These are phyloP conservation scores for Combretum micranthum DNA, from an alignment of 345 rosid species.

Conservation along the genomic window DNA sequence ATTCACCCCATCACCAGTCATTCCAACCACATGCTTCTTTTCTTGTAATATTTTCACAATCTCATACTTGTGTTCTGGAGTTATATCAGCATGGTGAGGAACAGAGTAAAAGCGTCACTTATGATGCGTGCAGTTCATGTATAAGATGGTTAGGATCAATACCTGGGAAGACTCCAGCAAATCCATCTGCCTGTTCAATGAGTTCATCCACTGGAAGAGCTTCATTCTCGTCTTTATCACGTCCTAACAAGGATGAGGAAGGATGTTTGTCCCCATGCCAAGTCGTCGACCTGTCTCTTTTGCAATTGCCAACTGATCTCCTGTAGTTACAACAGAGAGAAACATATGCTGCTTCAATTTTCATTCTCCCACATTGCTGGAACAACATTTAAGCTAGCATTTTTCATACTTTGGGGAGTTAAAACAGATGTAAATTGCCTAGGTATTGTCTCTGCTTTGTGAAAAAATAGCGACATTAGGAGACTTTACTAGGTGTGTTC, in stretches of 20 bases:
- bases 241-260: slow-evolving; percentile 78
- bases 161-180: slow-evolving; percentile 99
- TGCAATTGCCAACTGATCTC: slow-evolving; percentile 95
- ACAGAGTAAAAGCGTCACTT: background rate
- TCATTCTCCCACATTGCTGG: background rate
- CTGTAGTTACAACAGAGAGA: slow-evolving; percentile 25
- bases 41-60: slow-evolving; percentile 88
- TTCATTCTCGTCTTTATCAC: slow-evolving; percentile 57
- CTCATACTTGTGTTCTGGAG: slow-evolving; percentile 91
- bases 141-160: background rate
- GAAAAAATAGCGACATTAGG: too few relatives aligned
- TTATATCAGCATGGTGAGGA: background rate
- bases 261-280: slow-evolving; percentile 96
- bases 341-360: background rate
- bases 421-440: too few relatives aligned
- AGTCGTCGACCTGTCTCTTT: slow-evolving; percentile 97
- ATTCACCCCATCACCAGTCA: slow-evolving; percentile 99
- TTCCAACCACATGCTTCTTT: slow-evolving; percentile 93
- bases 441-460: too few relatives aligned
- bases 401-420: too few relatives aligned
- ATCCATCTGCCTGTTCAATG: slow-evolving; percentile 92
- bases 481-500: too few relatives aligned
- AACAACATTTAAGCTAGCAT: background rate
- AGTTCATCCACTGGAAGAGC: slow-evolving; percentile 85
- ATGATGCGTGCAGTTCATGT: background rate